Conservation (phyloP, 2,329 filamentous ascomycete species). For the Cercospora sp. region DNA sequence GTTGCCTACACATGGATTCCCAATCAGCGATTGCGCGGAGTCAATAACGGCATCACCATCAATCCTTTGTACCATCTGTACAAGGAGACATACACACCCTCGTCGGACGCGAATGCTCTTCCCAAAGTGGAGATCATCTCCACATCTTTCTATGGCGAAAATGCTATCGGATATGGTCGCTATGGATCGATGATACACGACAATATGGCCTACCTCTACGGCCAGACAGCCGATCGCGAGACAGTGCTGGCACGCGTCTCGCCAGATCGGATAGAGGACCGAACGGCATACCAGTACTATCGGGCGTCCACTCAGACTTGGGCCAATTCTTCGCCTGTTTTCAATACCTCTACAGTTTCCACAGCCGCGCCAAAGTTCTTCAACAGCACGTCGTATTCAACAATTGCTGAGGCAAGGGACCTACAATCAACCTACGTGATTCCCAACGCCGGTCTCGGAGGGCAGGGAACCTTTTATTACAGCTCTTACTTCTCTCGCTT, state of each 20-base stretch:
- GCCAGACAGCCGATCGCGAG: constrained; percentile 17
- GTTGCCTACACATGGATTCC: constrained; percentile 30
- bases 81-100: constrained; percentile 21
- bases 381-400: background rate
- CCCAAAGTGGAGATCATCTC: constrained; percentile 22
- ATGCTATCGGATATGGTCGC: constrained; percentile 26
- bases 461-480: constrained; percentile 37
- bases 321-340: constrained; percentile 21
- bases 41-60: constrained; percentile 18
- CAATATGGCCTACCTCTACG: constrained; percentile 30
- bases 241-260: constrained; percentile 28
- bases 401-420: background rate
- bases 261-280: constrained; percentile 23
- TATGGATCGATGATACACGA: constrained; percentile 27
- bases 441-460: constrained; percentile 32
- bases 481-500: constrained; percentile 31
- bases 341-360: constrained; percentile 15
- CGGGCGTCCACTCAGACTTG: constrained; percentile 20
- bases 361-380: background rate
- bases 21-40: constrained; percentile 19
- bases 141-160: constrained; percentile 22
- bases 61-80: constrained; percentile 25
- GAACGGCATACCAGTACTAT: constrained; percentile 28
- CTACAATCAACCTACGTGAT: constrained; percentile 19
- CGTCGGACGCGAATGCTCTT: constrained; percentile 18